phyloP scores from a whole-genome alignment of 495 filamentous ascomycete species.

The Mycothermus thermophilus region DNA sequence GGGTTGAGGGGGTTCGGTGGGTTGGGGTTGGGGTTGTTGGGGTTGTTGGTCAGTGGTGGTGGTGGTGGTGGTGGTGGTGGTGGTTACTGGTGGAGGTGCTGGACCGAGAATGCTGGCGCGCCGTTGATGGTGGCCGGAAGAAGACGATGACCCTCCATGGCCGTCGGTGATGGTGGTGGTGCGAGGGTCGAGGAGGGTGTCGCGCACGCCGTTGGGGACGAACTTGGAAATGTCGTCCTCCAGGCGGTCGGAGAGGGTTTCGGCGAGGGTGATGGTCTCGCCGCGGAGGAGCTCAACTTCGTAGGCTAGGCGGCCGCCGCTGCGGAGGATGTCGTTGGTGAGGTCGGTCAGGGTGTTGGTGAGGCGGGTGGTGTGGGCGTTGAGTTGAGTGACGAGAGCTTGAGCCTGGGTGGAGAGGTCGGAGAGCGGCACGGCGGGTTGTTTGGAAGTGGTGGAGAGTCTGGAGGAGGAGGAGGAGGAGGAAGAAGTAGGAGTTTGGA shows the following conservation, averaged over 20 bases:
- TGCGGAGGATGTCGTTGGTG: conserved; percentile 87
- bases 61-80: conserved; percentile 1
- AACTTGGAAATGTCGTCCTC: conserved; percentile 57
- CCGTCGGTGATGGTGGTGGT: background rate
- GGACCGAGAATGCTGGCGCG: conserved; percentile 10
- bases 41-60: conserved; percentile 3
- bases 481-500: conserved; percentile 23
- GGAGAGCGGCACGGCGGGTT: conserved; percentile 48
- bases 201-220: conserved; percentile 38
- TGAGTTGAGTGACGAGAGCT: conserved; percentile 69
- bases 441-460: background rate
- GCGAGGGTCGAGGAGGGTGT: conserved; percentile 7
- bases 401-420: conserved; percentile 74
- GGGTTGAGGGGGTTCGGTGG: conserved; percentile 7
- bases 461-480: conserved; percentile 3
- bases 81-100: background rate
- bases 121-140: too few species aligned
- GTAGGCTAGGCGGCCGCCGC: conserved; percentile 75
- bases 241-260: conserved; percentile 58
- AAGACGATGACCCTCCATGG: conserved; percentile 1
- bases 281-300: conserved; percentile 88
- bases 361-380: conserved; percentile 70
- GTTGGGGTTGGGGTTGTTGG: conserved; percentile 1
- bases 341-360: conserved; percentile 74
- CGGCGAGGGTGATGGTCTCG: conserved; percentile 63